Evolutionary conservation across 352 stramenopile species (phyloP), one percentile per base, ranked within the genome.

Genomic region (Blastocystis sp.): DNA sequence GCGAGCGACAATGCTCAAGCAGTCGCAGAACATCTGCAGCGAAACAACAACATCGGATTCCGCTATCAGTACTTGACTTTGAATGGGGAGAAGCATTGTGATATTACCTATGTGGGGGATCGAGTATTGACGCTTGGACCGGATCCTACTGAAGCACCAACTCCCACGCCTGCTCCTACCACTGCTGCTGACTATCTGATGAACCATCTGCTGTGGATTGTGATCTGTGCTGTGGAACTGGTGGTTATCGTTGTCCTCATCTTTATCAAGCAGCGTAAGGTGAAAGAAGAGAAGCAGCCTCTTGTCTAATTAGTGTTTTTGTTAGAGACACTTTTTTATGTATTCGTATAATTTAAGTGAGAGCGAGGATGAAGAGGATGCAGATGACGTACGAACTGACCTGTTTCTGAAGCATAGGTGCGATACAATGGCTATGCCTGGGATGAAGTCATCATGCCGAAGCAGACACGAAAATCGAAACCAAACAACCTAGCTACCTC

Each of bases 311-410:
- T 47, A 9, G n/a, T 47, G 65, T 55, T 55, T 24, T 47, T 81
- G 63, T 34, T 78, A 11, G 64, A 47, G 30, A 8, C 37, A 11
- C 16, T 65, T 50, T 39, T 85, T 34, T 41, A 81, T 85, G 73
- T 85, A 85, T 43, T 68, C 73, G 6, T 85, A 85, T 45, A 85
- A 62, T 66, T 55, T 85, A 6, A 85, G 73, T 43, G 73, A 85
- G 43, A 85, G 73, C 37, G 73, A 85, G 2, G 73, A 47, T 6
- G 69, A 81, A 16, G 73, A 85, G 18, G 73, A 85, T 5, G 26
- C n/a, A 9, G 73, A 85, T 18, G 73, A 85, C 45, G 73, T 85
- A 8, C n/a, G 2, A 41, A 66, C 34, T 4, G 26, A 45, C 26
- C 20, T 34, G 30, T 1, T 24, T 85, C 16, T 20, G 8, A 50